phyloP scores from a whole-genome alignment of 2,329 filamentous ascomycete genomes.

The Fusarium sp. region DNA sequence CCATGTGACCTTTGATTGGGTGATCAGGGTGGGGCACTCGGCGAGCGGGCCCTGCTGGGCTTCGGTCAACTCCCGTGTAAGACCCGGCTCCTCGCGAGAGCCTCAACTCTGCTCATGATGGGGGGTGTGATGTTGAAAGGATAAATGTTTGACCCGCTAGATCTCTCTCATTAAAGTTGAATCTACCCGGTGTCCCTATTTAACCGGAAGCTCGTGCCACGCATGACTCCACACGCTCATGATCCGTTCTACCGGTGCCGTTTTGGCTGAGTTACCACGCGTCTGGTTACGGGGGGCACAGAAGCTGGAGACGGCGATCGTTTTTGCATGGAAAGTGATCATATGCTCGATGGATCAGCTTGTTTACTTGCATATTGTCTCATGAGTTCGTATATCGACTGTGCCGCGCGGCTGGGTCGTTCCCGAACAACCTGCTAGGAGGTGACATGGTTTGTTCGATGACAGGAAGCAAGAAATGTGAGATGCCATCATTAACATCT shows the following conservation, averaged over 20 bases:
- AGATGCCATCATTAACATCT: neutral
- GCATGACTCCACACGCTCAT: neutral
- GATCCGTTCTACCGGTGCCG: neutral
- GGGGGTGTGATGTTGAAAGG: neutral
- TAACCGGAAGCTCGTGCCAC: slow-evolving; percentile 3
- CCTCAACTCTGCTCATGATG: neutral
- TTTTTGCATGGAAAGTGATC: neutral
- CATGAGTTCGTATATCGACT: neutral
- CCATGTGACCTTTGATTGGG: slow-evolving; percentile 17
- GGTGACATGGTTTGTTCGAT: neutral
- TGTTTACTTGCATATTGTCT: neutral
- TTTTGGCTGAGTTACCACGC: neutral
- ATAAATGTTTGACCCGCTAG: neutral
- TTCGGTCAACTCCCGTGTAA: neutral
- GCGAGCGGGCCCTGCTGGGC: neutral
- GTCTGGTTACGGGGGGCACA: neutral
- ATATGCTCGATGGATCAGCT: neutral
- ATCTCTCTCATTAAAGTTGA: neutral
- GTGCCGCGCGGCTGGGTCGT: neutral
- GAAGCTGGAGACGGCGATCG: neutral
- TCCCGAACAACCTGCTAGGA: neutral
- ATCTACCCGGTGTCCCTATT: neutral
- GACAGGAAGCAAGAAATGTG: neutral
- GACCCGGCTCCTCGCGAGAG: neutral
- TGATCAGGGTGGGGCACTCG: neutral